Base-by-base conservation (phyloP, 768 basidiomycete species). In the Kwoniella pini region DNA sequence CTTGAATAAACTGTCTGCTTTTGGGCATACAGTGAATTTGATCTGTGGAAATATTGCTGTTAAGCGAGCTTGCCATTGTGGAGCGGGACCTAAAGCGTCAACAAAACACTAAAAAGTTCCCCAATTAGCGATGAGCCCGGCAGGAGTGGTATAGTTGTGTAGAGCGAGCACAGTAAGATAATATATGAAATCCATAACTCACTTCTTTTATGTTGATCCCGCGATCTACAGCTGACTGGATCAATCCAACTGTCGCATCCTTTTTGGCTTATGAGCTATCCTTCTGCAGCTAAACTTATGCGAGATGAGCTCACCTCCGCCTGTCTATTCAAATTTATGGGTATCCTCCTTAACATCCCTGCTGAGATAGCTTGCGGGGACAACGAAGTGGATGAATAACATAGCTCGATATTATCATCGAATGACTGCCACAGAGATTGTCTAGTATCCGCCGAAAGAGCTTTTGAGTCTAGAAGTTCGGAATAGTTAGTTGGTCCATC, bases 401-500 rank as follows among this genome's bases (percentile, higher is more conserved):
- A 74, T 2, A 79, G 61, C 22, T 63, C 58, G 17, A 63, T 53
- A 61, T 78, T 54, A 0, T 55, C 52, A 42, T 60, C 57, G 60
- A 66, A 75, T 26, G 64, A 51, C 52, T 63, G 68, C 64, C 79
- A 74, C 51, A 81, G 67, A 60, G 65, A 60, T 68, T 77, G 69
- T 60, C 96, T 82, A 10, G 84, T 85, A 30, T 85, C 87, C 7
- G 87, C 81, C 0, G 86, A 90, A 63, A 99, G 80, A 0, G 88
- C 88, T 78, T 99, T 99, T 7, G 96, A 98, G 79, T 99, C 95
- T 97, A 70, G 17, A n/a, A n/a, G n/a, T n/a, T n/a, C n/a, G n/a
- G n/a, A n/a, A n/a, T n/a, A n/a, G n/a, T n/a, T n/a, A n/a, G n/a
- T n/a, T n/a, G n/a, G n/a, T n/a, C n/a, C n/a, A n/a, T n/a, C n/a